Evolutionary conservation across 805 yeast genomes (phyloP), one percentile per base, ranked within the genome.

Genomic region (Yamadazyma paraphyllophila): DNA sequence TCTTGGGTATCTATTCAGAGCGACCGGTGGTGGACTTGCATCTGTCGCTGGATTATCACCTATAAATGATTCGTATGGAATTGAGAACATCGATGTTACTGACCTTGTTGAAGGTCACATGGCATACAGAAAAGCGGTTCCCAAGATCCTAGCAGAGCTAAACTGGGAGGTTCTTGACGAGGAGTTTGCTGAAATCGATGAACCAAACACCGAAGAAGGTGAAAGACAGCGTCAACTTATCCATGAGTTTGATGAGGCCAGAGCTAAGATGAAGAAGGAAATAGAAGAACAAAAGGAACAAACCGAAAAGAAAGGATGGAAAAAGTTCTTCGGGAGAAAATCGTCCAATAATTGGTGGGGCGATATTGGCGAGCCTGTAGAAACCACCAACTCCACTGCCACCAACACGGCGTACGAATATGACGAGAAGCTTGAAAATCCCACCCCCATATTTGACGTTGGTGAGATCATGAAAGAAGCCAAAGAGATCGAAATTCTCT

Each of bases 91-190:
- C 51, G 95, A 94, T 59, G 88, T 96, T 58, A 87, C 98, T 0
- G 89, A 83, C 14, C 57, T 74, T 43, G 96, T 92, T 3, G 90
- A 86, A 49, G 99, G 99, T 1, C 99, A 94, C 69, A 88, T 94
- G 97, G 89, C 86, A n/a, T 94, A 94, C 66, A 85, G 99, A 69
- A 85, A 85, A 50, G 90, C 89, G 10, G 89, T 94, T 78, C 99
- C 99, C 1, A 81, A 80, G 55, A 73, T 94, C 36, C 62, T 94
- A 52, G 77, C 78, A 50, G 65, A 69, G 41, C 56, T 88, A 34
- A 91, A 87, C 3, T 85, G 95, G 82, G 85, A 87, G 45, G 89
- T 94, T 4, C 62, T 90, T 35, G 80, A 85, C 51, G 99, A 94
- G 48, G 96, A 91, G 61, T 94, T 94, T 60, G 84, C 87, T 14